Conservation (phyloP, 371 early-diverging fungal species). For the Actinomortierella wolfii region DNA sequence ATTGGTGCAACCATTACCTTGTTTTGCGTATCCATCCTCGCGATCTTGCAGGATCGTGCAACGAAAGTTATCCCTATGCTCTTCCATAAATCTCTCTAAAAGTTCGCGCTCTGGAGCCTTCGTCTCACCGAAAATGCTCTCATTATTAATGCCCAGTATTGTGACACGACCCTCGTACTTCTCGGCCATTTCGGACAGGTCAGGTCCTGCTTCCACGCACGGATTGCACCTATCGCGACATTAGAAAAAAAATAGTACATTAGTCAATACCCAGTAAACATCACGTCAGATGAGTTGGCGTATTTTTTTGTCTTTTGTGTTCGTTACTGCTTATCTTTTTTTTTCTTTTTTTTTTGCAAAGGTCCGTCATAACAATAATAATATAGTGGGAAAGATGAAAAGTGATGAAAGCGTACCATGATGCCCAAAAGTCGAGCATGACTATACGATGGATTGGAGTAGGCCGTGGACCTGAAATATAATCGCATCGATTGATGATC, state of each 20-base stretch:
- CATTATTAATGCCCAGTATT: conserved; percentile 40
- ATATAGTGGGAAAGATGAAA: neutral
- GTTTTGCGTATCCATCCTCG: conserved; percentile 36
- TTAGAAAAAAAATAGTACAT: too few relatives aligned
- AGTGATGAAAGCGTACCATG: conserved; percentile 17
- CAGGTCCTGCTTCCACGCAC: conserved; percentile 37
- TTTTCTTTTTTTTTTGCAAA: neutral
- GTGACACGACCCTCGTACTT: conserved; percentile 22
- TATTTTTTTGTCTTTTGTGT: too few relatives aligned
- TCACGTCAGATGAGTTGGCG: too few relatives aligned
- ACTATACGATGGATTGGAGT: conserved; percentile 11
- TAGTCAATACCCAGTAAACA: too few relatives aligned
- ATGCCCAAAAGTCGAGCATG: conserved; percentile 40
- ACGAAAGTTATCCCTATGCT: conserved; percentile 26
- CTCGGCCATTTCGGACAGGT: conserved; percentile 31
- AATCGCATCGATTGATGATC: conserved; percentile 15
- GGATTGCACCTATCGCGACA: conserved; percentile 32
- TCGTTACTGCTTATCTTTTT: neutral
- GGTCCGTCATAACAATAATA: neutral
- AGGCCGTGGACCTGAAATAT: conserved; percentile 25
- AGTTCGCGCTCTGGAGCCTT: conserved; percentile 9
- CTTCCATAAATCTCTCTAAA: conserved; percentile 20
- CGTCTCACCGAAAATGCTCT: conserved; percentile 40
- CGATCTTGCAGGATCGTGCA: conserved; percentile 30
- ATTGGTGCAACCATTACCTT: conserved; percentile 12